Conservation (phyloP, 1,284 basidiomycete genomes). For the Schizopora paradoxa region DNA sequence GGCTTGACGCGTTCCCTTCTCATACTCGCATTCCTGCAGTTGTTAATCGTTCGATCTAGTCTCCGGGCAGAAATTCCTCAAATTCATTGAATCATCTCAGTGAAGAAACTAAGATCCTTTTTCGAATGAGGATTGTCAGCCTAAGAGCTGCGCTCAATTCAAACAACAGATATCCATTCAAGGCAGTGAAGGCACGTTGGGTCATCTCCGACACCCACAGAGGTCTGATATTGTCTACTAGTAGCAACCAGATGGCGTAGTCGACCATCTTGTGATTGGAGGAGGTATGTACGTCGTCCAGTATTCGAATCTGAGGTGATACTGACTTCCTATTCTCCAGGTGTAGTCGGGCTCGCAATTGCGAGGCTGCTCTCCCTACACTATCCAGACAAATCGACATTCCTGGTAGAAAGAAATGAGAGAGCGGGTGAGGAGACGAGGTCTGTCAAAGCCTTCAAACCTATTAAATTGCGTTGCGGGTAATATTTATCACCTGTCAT, state of each 20-base stretch:
- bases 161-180: slow-evolving; percentile 54
- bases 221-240: no score
- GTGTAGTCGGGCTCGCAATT: slow-evolving; percentile 85
- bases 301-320: slow-evolving; percentile 6
- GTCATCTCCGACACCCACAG: background rate
- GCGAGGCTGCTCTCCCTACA: slow-evolving; percentile 68
- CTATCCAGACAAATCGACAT: slow-evolving; percentile 73
- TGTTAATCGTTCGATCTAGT: no score
- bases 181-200: slow-evolving; percentile 35
- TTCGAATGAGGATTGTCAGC: slow-evolving; percentile 36
- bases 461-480: background rate
- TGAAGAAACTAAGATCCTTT: no score
- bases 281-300: no score
- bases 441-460: slow-evolving; percentile 39
- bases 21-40: no score
- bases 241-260: slow-evolving; percentile 62
- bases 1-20: no score
- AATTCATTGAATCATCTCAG: no score
- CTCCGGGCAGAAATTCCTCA: no score
- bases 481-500: background rate
- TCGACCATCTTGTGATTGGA: slow-evolving; percentile 93
- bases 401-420: slow-evolving; percentile 78
- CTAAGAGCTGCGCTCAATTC: slow-evolving; percentile 58
- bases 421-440: slow-evolving; percentile 79
- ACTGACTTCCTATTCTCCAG: slow-evolving; percentile 31